These are phyloP conservation scores for Prosopis cineraria DNA, from an alignment of 306 rosid species.

Conservation along the genomic window DNA sequence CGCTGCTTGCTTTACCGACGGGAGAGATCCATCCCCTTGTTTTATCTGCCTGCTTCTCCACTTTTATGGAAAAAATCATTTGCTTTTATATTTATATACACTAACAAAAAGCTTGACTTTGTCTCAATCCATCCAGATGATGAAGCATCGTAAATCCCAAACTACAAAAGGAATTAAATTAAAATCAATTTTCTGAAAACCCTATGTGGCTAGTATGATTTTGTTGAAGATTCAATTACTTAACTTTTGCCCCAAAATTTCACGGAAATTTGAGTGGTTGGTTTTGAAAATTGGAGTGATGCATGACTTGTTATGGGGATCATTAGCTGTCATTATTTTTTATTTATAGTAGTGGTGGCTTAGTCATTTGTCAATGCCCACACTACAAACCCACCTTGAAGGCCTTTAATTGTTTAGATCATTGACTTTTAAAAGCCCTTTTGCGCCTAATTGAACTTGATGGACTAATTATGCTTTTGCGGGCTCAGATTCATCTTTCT, in stretches of 20 bases:
- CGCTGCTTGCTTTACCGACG: background rate
- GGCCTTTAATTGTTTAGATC: conserved; percentile 23
- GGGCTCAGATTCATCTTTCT: background rate
- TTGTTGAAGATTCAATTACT: conserved; percentile 4
- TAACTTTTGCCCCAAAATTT: conserved; percentile 15
- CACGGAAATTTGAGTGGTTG: conserved; percentile 10
- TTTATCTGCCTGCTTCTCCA: background rate
- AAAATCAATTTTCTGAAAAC: background rate
- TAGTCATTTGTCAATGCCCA: conserved; percentile 40
- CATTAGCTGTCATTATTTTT: conserved; percentile 15
- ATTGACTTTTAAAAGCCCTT: conserved; percentile 38
- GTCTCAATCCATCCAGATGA: background rate
- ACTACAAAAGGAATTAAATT: background rate
- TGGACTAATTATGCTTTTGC: conserved; percentile 47
- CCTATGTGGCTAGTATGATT: background rate
- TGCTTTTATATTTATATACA: background rate
- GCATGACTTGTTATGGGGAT: background rate
- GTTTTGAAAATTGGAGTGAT: conserved; percentile 19
- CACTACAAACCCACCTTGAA: conserved; percentile 32
- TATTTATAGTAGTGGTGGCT: conserved; percentile 30
- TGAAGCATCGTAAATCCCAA: conserved; percentile 9
- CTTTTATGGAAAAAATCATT: too few relatives aligned
- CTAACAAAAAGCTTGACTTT: conserved; percentile 8
- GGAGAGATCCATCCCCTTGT: background rate
- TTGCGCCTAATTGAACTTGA: conserved; percentile 43